phyloP scores from a whole-genome alignment of 2,329 filamentous ascomycete species.

The Aspergillus novoparasiticus region DNA sequence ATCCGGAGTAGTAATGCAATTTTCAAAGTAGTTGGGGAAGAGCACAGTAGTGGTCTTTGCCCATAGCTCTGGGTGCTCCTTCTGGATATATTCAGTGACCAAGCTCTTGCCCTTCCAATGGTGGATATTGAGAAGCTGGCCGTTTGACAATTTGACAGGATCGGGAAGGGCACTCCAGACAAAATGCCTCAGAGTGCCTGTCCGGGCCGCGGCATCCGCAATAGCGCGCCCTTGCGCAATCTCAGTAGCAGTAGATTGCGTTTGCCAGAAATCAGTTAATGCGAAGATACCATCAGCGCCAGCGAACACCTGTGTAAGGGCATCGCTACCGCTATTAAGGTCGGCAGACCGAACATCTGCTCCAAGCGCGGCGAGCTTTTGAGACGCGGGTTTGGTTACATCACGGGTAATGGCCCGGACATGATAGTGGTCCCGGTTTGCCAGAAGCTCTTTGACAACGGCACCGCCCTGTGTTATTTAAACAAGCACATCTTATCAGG shows the following conservation, averaged over 20 bases:
- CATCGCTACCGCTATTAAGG: neutral
- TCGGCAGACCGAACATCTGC: neutral
- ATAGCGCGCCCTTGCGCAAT: neutral
- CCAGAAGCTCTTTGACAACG: neutral
- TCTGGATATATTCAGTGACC: constrained; percentile 14
- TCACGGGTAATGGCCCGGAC: neutral
- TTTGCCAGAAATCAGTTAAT: neutral
- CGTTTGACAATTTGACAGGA: neutral
- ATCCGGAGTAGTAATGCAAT: neutral
- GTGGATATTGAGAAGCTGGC: constrained; percentile 10
- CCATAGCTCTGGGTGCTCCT: constrained; percentile 8
- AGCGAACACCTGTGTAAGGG: neutral
- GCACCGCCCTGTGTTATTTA: neutral
- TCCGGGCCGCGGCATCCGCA: neutral
- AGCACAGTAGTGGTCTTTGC: constrained; percentile 14
- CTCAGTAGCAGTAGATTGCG: neutral
- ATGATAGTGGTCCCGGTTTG: neutral
- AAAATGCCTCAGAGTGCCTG: neutral
- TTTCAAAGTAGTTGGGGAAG: constrained; percentile 7
- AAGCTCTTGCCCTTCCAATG: constrained; percentile 17
- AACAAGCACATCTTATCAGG: no score
- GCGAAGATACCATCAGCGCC: neutral
- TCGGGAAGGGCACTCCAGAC: neutral
- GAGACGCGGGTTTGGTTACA: neutral
- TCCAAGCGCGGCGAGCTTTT: neutral